Evolutionary conservation across 2,329 filamentous ascomycete species (phyloP), one percentile per base, ranked within the genome.

Genomic region (Clonostachys solani): DNA sequence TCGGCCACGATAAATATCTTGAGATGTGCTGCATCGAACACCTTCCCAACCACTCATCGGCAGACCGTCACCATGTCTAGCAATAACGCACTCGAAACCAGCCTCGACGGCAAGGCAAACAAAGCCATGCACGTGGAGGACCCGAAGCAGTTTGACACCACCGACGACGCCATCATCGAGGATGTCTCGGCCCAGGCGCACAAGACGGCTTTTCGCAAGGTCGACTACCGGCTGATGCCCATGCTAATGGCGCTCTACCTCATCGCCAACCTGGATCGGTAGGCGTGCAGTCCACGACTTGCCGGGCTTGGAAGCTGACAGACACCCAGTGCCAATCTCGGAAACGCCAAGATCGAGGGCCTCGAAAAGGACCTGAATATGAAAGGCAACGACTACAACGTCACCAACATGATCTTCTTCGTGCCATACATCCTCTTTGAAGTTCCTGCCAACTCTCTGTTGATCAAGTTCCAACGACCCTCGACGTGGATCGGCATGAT

Each of bases 401-500:
- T 57, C 17, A 51, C 50, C 3, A 61, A 61, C 5, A 59, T 60
- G 0, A 60, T 64, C 34, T 50, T 62, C 41, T 57, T 64, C 29
- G 55, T 63, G 5, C 58, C 59, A 15, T 84, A 83, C 50, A 86
- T 89, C 73, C 58, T 54, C n/a, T 54, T 42, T n/a, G 45, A 44
- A 18, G 17, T 44, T 15, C 42, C 42, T 8, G 18, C 42, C 18
- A 44, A 44, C 42, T 29, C 23, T 3, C 12, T 44, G 12, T 33
- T 44, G 8, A 33, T 29, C 15, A 72, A 72, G 5, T 66, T 84
- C 52, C 51, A 47, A 15, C 71, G 78, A 1, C 84, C 84, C 0
- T 81, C 77, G 34, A 62, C 83, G 37, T 87, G 86, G 55, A 72
- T 86, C 41, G 80, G 83, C 1, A 63, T 73, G 5, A 85, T 86